Base-by-base conservation (phyloP, 2,329 filamentous ascomycete species). In the Aspergillus sp. region DNA sequence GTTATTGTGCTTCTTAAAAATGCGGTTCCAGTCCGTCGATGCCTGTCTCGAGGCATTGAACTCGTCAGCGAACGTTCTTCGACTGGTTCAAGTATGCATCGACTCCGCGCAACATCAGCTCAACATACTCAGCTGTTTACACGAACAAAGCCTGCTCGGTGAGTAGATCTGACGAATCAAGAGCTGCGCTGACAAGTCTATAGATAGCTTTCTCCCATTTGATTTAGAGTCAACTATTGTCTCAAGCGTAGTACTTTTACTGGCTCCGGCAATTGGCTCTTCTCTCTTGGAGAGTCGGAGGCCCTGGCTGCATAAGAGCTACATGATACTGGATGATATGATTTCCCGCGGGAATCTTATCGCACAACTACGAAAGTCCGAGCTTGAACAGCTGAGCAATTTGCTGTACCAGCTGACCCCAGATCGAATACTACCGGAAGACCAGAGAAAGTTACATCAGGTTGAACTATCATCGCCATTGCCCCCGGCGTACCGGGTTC, bases 201-300 rank as follows among this genome's bases (percentile, higher is more conserved):
- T 14, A 82, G 79, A 82, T 65, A 78, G 74, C 0, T 82, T 82
- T 57, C 72, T 82, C 0, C 78, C 79, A 0, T 80, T 80, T 51
- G 79, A 82, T 56, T 70, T 81, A 0, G 79, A 82, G 43, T 70
- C 77, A 0, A 65, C 78, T 0, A 80, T 79, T 14, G 73, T 78
- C 0, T 78, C 79, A 0, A 76, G 73, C 1, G 69, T 79, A n/a
- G 71, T 77, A 11, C 67, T 81, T 0, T 62, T 80, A 0, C 62
- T 81, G 1, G 75, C 69, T 1, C 64, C 77, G 0, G 63, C 71
- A 48, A 66, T 79, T 12, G 75, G 79, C 44, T 59, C 67, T 0
- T 62, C 64, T 6, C 64, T 76, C 1, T 61, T 76, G 6, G 75
- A 77, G 24, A 69, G 72, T 44, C 70, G 70, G 2, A 60, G 64